Conservation (phyloP, 1,139 yeast species). For the Maudiozyma humilis region DNA sequence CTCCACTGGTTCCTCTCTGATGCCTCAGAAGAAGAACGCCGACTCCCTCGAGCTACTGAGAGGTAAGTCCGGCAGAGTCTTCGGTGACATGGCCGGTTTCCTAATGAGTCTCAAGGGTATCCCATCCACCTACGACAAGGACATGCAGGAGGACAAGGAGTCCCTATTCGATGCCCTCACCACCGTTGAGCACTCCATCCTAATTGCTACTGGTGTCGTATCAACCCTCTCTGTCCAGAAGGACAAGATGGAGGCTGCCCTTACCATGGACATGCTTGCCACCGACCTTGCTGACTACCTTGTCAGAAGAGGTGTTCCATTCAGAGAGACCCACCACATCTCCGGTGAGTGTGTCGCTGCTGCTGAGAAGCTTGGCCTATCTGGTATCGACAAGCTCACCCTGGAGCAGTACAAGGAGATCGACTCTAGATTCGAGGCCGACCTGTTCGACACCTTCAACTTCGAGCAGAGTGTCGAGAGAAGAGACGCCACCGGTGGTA, state of each 20-base stretch:
- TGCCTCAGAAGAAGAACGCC: constrained; percentile 99
- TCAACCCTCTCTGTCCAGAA: constrained; percentile 71
- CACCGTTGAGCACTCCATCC: constrained; percentile 86
- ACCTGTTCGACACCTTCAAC: constrained; percentile 75
- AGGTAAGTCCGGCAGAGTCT: constrained; percentile 95
- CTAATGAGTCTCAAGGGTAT: constrained; percentile 91
- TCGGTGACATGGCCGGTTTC: constrained; percentile 91
- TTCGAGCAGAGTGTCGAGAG: constrained; percentile 94
- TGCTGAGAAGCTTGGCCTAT: constrained; percentile 69
- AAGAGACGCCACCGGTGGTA: constrained; percentile 94
- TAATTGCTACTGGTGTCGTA: constrained; percentile 92
- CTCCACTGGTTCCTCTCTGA: constrained; percentile 94
- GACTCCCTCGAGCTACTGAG: constrained; percentile 90
- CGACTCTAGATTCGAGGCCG: constrained; percentile 70
- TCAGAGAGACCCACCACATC: constrained; percentile 97
- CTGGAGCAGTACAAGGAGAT: constrained; percentile 70
- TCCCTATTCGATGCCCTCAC: constrained; percentile 86
- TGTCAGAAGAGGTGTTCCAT: constrained; percentile 96
- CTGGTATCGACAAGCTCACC: constrained; percentile 75
- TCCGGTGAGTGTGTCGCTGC: constrained; percentile 93
- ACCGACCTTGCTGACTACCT: constrained; percentile 96
- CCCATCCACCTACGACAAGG: constrained; percentile 96
- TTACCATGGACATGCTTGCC: constrained; percentile 98
- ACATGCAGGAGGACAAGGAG: constrained; percentile 97
- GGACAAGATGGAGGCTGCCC: constrained; percentile 72